Conservation (phyloP, 75 land plant genomes). For the Azolla pinnata region DNA sequence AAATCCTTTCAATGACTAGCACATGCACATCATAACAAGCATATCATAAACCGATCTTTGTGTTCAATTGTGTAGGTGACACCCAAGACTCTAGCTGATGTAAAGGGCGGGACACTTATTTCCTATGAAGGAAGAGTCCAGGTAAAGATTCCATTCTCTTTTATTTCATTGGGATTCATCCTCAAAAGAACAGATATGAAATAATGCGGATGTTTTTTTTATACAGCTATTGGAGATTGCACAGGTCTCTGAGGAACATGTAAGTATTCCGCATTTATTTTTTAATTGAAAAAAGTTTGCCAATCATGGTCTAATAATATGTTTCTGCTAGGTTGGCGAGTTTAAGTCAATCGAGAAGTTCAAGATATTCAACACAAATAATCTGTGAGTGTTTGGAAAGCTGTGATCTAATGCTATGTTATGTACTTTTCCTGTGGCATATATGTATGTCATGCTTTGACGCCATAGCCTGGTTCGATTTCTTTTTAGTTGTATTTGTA, state of each 20-base stretch:
- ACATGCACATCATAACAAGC: too few relatives aligned
- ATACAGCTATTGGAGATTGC: slow-evolving; percentile 98
- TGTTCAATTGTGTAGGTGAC: slow-evolving; percentile 12
- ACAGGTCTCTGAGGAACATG: slow-evolving; percentile 93
- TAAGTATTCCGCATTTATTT: slow-evolving; percentile 25
- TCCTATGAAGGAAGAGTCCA: slow-evolving; percentile 30
- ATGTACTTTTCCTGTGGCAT: too few relatives aligned
- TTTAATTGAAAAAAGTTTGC: background rate
- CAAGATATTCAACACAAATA: slow-evolving; percentile 98
- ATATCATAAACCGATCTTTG: background rate
- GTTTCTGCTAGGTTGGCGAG: slow-evolving; percentile 55
- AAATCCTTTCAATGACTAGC: background rate
- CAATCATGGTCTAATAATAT: background rate
- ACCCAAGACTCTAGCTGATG: slow-evolving; percentile 28
- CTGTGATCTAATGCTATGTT: too few relatives aligned
- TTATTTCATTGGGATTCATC: too few relatives aligned
- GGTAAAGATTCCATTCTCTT: slow-evolving; percentile 13
- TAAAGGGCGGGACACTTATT: slow-evolving; percentile 30
- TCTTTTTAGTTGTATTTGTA: too few relatives aligned
- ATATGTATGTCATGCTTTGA: too few relatives aligned
- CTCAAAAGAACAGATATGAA: too few relatives aligned
- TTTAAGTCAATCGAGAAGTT: slow-evolving; percentile 98
- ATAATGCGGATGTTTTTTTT: too few relatives aligned
- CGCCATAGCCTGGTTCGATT: too few relatives aligned
- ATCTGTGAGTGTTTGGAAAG: slow-evolving; percentile 77